phyloP scores from a whole-genome alignment of 768 basidiomycete species.

The Leucosporidium creatinivorum region DNA sequence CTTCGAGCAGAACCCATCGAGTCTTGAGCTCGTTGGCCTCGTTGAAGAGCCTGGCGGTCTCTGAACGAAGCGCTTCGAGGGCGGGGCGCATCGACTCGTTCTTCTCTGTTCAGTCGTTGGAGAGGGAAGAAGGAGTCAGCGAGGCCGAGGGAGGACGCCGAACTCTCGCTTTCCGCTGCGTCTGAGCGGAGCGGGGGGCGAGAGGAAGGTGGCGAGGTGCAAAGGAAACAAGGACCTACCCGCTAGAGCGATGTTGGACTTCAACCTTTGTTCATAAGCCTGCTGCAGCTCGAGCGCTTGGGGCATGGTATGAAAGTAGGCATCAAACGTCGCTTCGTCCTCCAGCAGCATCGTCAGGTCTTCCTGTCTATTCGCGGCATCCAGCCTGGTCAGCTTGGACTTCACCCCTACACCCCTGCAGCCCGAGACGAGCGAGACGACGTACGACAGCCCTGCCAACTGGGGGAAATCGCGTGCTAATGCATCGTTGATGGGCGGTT shows the following conservation, averaged over 20 bases:
- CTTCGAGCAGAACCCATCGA: slow-evolving; percentile 78
- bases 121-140: no score
- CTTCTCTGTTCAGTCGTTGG: slow-evolving; percentile 50
- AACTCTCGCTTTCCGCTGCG: no score
- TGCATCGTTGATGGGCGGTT: neutral
- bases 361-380: neutral
- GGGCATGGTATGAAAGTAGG: neutral
- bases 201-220: no score
- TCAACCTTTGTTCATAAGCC: neutral
- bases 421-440: neutral
- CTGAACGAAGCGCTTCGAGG: slow-evolving; percentile 65
- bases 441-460: neutral
- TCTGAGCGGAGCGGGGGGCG: no score
- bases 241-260: neutral
- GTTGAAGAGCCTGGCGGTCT: slow-evolving; percentile 80
- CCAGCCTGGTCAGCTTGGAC: no score
- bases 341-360: neutral
- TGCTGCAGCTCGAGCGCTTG: neutral
- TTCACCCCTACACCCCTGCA: neutral
- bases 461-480: neutral
- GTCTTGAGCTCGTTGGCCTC: slow-evolving; percentile 73
- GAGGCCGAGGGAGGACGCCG: no score
- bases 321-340: neutral
- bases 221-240: no score
- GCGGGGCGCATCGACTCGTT: slow-evolving; percentile 69